Evolutionary conservation across 306 rosid species (phyloP), one percentile per base, ranked within the genome.

Genomic region (Potentilla sterilis): DNA sequence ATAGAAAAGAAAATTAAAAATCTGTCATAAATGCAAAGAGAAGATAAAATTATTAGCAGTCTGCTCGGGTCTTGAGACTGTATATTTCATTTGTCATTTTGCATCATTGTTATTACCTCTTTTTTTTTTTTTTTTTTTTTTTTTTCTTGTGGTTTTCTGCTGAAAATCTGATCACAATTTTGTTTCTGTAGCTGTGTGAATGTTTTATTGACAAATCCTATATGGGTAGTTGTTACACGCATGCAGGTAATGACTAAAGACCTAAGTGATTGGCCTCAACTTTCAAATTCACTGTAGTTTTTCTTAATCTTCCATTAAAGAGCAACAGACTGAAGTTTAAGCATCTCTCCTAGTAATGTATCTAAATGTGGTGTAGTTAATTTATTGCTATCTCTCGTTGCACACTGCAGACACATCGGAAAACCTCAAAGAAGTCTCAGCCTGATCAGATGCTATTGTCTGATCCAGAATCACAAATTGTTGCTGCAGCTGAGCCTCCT

Each of bases 221-320:
- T 95, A 51, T 95, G 98, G 98, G 87, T 92, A 43, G 89, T 92
- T 74, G 98, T 95, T 69, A 92, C 93, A 0, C 95, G 98, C 59
- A 88, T 95, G 97, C 97, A 95, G 98, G 98, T 94, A 86, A 78
- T 24, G 62, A 55, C 67, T 41, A 43, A 67, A 75, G 34, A 61
- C 48, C 69, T 64, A 37, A 9, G 15, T 38, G 44, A 34, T 58
- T 68, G 66, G 41, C 73, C 58, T 77, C 68, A 72, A 44, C 57
- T 77, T 76, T 70, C 76, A 54, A 9, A 8, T n/a, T 54, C 28
- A 54, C 28, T n/a, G 28, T 54, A 54, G 32, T 8, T n/a, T 18
- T 54, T 54, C 32, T 2, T 54, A 54, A 54, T 18, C 57, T 49
- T 41, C 34, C 13, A 19, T 51, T 19, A 24, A 7, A 14, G 11